Conservation (phyloP, 23 red algal genomes). For the Agarophyton chilense region DNA sequence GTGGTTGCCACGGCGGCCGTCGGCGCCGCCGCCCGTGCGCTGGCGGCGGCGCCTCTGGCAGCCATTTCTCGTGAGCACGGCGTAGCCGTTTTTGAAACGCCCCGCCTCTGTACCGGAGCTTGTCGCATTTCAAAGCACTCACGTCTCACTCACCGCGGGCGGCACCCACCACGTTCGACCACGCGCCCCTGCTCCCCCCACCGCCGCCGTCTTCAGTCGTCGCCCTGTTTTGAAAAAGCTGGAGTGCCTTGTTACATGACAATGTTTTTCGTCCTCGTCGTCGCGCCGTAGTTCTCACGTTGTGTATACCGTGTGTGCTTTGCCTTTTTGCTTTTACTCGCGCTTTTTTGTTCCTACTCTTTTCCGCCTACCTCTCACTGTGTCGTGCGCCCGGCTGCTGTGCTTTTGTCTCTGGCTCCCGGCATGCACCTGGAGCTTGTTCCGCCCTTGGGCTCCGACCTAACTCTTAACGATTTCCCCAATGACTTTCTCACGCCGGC, state of each 20-base stretch:
- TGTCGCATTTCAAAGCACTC: no score
- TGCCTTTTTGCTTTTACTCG: background rate
- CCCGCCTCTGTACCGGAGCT: background rate
- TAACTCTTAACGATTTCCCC: conserved; percentile 28
- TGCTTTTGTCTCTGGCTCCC: background rate
- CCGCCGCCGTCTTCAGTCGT: no score
- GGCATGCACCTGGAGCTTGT: conserved; percentile 30
- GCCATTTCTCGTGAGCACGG: background rate
- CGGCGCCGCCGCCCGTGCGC: background rate
- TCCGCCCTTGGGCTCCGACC: conserved; percentile 10
- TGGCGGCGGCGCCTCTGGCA: background rate
- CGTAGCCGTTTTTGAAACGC: background rate
- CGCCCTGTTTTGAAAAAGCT: background rate
- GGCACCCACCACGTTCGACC: background rate
- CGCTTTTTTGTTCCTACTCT: background rate
- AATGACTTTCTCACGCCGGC: conserved; percentile 59
- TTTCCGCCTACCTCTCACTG: background rate
- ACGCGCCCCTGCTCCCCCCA: background rate
- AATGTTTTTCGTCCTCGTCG: conserved; percentile 4
- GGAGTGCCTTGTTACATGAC: conserved; percentile 18
- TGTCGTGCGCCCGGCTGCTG: background rate
- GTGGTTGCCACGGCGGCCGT: background rate
- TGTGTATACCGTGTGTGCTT: background rate
- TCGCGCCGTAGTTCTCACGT: conserved; percentile 41
- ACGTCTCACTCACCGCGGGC: background rate